Base-by-base conservation (phyloP, 768 basidiomycete species). In the Lentinula raphanica region DNA sequence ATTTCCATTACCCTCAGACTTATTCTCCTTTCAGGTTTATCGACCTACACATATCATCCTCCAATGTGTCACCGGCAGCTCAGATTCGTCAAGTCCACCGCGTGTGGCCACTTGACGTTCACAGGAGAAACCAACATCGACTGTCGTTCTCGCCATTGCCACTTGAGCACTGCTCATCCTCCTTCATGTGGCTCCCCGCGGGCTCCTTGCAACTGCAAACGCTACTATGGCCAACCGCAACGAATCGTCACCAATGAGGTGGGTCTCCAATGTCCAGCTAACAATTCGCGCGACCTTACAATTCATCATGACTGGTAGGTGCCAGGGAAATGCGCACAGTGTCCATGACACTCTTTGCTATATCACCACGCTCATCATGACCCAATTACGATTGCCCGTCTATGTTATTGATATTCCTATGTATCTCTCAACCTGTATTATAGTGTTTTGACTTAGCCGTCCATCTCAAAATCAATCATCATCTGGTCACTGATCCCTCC, bases 21-120 rank as follows among this genome's bases (percentile, higher is more conserved):
- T 44, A 21, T 40, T 44, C 17, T 28, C 27, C 15, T 23, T 21
- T 38, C 29, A 40, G 39, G n/a, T n/a, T 39, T n/a, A 6, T 21
- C 19, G 17, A 35, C 15, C 21, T 42, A 3, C 45, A 31, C 29
- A 7, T 48, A 48, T 48, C 7, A 6, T 31, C n/a, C 12, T 51
- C 12, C 61, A 67, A 89, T 90, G 87, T 90, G 87, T 74, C 81
- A 83, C 69, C 79, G 85, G 62, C 74, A 72, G 53, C 79, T 88
- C 65, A 75, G 71, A 62, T 81, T 87, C 69, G 70, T 67, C 58
- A 77, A 73, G 65, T 79, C 75, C 62, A 67, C 65, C 31, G 68
- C 39, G n/a, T 89, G 88, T 72, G 74, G 74, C n/a, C 86, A 88
- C 68, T 71, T 78, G 64, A 73, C 74, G 13, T 81, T 78, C 65